Conservation (phyloP, 1,284 basidiomycete species). For the Cutaneotrichosporon sp. region DNA sequence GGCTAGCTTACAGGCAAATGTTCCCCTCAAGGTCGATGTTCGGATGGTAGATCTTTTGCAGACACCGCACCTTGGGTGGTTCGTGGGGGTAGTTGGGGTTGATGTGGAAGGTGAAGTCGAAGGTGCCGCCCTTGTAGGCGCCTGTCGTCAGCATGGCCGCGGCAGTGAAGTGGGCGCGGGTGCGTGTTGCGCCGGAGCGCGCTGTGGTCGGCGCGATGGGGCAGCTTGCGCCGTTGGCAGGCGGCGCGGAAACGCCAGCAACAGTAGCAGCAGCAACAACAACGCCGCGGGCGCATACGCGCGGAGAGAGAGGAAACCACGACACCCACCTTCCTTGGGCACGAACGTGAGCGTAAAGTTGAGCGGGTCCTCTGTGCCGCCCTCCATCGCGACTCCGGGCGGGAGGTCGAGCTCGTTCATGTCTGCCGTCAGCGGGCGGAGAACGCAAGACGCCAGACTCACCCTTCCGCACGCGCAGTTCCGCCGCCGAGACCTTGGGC, state of each 20-base stretch:
- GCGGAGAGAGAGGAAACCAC: neutral
- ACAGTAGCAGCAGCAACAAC: too few species aligned
- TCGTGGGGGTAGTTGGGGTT: constrained; percentile 99
- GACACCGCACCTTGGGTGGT: constrained; percentile 97
- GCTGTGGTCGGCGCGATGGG: neutral
- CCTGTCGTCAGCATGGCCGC: constrained; percentile 54
- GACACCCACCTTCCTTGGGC: constrained; percentile 94
- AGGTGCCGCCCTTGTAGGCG: constrained; percentile 94
- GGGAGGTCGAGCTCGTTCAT: constrained; percentile 95
- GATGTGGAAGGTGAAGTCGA: constrained; percentile 90
- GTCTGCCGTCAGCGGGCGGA: constrained; percentile 60
- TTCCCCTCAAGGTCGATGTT: constrained; percentile 97
- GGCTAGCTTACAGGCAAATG: constrained; percentile 62
- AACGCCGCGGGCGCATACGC: too few species aligned
- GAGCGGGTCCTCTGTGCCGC: constrained; percentile 83
- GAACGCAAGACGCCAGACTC: constrained; percentile 22
- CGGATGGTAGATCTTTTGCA: constrained; percentile 98
- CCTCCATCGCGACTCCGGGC: constrained; percentile 89
- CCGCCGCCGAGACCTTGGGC: constrained; percentile 94
- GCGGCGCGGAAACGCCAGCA: too few species aligned
- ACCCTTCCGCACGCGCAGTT: constrained; percentile 99
- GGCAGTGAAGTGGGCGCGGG: neutral
- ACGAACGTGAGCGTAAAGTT: constrained; percentile 93
- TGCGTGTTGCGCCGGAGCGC: too few species aligned
- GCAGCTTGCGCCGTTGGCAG: too few species aligned